A percentile compares a stretch with the other conserved stretches of the same genome.
phyloP scores from a whole-genome alignment of 78 protist species.

The Diacronema lutheri region DNA sequence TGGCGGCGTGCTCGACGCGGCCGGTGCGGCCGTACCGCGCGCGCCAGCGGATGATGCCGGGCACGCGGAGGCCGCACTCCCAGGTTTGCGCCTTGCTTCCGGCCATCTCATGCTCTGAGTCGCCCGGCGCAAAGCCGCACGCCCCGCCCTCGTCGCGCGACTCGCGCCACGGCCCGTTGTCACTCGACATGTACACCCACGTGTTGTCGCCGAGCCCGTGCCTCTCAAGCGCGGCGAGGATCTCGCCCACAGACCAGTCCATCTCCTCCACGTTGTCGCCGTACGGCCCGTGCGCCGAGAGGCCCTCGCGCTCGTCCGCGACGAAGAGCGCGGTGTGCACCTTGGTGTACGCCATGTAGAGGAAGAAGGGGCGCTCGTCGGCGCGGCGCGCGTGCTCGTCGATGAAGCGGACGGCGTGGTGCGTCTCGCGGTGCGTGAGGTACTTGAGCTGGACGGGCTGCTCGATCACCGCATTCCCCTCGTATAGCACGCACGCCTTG shows the following conservation, averaged over 20 bases:
- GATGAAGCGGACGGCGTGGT: background rate
- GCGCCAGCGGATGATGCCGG: slow-evolving; percentile 23
- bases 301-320: background rate
- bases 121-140: no score
- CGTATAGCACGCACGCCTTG: background rate
- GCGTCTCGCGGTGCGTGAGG: background rate
- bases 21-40: background rate
- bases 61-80: slow-evolving; percentile 37
- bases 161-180: slow-evolving; percentile 26
- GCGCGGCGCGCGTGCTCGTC: background rate
- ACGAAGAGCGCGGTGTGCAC: background rate
- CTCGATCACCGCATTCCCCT: background rate
- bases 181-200: background rate
- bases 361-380: slow-evolving; percentile 7
- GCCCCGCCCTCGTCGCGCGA: background rate
- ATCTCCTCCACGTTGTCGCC: slow-evolving; percentile 32
- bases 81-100: slow-evolving; percentile 22
- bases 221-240: background rate
- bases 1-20: background rate
- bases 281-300: background rate
- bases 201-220: background rate
- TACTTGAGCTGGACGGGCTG: background rate
- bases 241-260: background rate
- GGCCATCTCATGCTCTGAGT: background rate
- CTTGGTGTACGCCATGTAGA: slow-evolving; percentile 13